Evolutionary conservation across 2,329 filamentous ascomycete genomes (phyloP).

Genomic region (Trichoderma koningii): DNA sequence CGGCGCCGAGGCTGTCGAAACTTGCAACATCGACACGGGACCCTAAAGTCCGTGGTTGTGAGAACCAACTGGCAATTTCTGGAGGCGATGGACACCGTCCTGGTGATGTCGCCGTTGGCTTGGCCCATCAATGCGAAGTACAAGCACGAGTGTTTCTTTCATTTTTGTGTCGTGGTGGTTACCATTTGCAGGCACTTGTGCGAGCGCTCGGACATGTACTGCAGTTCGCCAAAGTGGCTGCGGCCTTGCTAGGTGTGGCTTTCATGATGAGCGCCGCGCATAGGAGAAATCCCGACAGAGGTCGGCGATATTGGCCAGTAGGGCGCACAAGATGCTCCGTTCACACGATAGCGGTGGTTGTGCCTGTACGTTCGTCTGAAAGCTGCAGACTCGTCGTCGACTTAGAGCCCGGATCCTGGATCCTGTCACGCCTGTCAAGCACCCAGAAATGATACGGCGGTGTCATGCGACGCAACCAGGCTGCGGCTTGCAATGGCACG

Average conservation of each 20-base stretch:
- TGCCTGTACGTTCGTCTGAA: neutral
- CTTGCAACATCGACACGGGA: neutral
- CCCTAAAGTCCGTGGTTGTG: neutral
- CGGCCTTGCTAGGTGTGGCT: neutral
- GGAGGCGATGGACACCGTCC: neutral
- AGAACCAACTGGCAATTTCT: neutral
- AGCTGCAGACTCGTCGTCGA: neutral
- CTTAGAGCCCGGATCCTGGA: neutral
- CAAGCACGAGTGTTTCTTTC: neutral
- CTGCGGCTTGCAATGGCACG: slow-evolving; percentile 2
- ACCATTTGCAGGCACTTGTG: neutral
- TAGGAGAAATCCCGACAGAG: neutral
- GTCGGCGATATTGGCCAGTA: slow-evolving; percentile 4
- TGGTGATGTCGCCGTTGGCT: slow-evolving; percentile 1
- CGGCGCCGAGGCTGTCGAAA: slow-evolving; percentile 8
- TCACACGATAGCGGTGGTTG: neutral
- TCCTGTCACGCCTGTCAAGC: neutral
- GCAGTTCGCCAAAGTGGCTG: neutral
- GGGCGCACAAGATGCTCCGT: neutral
- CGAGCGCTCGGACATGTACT: too few species aligned
- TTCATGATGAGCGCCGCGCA: neutral
- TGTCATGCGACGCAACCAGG: slow-evolving; percentile 19
- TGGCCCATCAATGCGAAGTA: neutral
- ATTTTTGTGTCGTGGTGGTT: neutral
- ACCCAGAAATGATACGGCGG: neutral